Percentiles rank a stretch among this genome's conserved stretches.
Evolutionary conservation across 2,329 filamentous ascomycete species (phyloP).

Genomic region (Apiospora hydei): DNA sequence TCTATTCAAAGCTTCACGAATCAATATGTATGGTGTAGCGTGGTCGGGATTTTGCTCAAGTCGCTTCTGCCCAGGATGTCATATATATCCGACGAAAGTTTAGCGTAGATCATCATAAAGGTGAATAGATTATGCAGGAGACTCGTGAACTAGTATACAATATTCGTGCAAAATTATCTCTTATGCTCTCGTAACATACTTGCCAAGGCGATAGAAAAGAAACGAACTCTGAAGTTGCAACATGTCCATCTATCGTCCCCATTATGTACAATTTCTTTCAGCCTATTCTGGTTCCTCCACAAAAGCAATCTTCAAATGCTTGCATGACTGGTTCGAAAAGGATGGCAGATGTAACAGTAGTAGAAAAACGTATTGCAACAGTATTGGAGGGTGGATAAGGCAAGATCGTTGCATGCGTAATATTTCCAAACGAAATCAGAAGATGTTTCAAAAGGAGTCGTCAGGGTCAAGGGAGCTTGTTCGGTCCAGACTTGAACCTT

Average conservation of each 20-base stretch:
- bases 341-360: not conserved
- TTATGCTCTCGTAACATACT: not conserved
- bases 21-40: too few species aligned
- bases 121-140: not conserved
- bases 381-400: not conserved
- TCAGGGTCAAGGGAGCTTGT: too few species aligned
- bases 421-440: not conserved
- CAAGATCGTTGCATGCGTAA: not conserved
- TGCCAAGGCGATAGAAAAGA: not conserved
- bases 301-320: not conserved
- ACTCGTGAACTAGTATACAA: not conserved
- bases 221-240: not conserved
- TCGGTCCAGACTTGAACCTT: not conserved
- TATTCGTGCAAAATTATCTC: not conserved
- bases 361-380: not conserved
- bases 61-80: too few species aligned
- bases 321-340: too few species aligned
- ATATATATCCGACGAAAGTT: too few species aligned
- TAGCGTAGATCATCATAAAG: not conserved
- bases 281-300: not conserved
- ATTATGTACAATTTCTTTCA: not conserved
- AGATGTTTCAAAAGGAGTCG: not conserved
- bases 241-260: conserved; percentile 11
- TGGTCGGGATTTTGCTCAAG: too few species aligned
- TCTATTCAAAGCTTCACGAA: too few species aligned